A percentile compares a stretch with the other conserved stretches of the same genome.
Conservation (phyloP, 768 basidiomycete genomes). For the Astraeus odoratus region DNA sequence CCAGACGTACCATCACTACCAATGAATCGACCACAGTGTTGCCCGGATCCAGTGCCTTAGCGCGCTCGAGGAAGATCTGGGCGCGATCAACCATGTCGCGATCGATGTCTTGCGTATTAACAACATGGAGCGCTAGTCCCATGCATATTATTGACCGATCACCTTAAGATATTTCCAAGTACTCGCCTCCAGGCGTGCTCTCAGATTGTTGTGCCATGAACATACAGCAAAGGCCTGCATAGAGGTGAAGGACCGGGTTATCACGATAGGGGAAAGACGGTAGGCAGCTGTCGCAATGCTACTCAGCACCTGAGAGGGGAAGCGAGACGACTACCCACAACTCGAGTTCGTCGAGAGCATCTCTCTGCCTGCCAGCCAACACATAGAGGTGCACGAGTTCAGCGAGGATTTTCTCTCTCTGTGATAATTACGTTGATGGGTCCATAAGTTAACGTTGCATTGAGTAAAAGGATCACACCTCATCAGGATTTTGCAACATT, state of each 20-base stretch:
- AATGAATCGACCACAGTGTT: slow-evolving; percentile 49
- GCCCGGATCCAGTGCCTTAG: slow-evolving; percentile 50
- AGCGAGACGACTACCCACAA: slow-evolving; percentile 47
- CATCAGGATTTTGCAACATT: slow-evolving; percentile 63
- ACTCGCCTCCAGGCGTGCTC: slow-evolving; percentile 3
- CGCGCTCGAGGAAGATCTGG: slow-evolving; percentile 59
- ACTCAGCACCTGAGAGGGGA: slow-evolving; percentile 1
- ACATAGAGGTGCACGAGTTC: slow-evolving; percentile 71
- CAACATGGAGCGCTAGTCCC: neutral
- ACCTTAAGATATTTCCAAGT: neutral
- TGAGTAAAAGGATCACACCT: slow-evolving; percentile 46
- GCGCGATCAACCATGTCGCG: slow-evolving; percentile 43
- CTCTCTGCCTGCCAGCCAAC: slow-evolving; percentile 44
- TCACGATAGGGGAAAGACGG: slow-evolving; percentile 86
- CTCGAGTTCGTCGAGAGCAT: slow-evolving; percentile 81
- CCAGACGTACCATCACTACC: slow-evolving; percentile 40
- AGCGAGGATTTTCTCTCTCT: slow-evolving; percentile 72
- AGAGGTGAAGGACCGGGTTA: slow-evolving; percentile 70
- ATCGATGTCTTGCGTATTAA: slow-evolving; percentile 10
- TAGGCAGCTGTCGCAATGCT: slow-evolving; percentile 51
- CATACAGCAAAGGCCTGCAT: slow-evolving; percentile 72
- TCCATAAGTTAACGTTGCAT: slow-evolving; percentile 1
- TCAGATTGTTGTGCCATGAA: slow-evolving; percentile 44
- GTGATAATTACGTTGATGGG: slow-evolving; percentile 1
- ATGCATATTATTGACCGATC: neutral